phyloP scores from a whole-genome alignment of 2,329 filamentous ascomycete genomes.

The Macrophomina tecta region DNA sequence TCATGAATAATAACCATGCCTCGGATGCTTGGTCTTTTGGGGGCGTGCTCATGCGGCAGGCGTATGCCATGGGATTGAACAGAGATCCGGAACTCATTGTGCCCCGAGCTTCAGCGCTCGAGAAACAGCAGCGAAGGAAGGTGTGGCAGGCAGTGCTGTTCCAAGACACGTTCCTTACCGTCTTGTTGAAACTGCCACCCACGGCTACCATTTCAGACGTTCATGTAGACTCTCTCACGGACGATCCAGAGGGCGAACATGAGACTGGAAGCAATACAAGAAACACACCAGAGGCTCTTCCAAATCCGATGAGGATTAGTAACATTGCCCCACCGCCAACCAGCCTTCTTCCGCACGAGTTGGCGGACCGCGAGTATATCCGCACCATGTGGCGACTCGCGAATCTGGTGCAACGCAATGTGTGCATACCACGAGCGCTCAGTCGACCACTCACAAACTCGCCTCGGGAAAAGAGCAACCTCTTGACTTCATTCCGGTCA shows the following conservation, averaged over 20 bases:
- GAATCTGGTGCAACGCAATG: conserved; percentile 77
- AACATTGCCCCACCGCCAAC: conserved; percentile 51
- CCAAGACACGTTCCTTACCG: conserved; percentile 82
- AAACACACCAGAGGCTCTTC: conserved; percentile 14
- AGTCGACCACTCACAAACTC: conserved; percentile 74
- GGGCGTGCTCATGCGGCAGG: conserved; percentile 76
- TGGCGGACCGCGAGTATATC: conserved; percentile 61
- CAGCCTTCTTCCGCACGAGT: conserved; percentile 41
- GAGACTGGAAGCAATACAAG: conserved; percentile 62
- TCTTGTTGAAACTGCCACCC: conserved; percentile 77
- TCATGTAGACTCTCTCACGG: conserved; percentile 72
- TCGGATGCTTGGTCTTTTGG: conserved; percentile 84
- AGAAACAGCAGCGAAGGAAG: conserved; percentile 80
- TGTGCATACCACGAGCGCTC: conserved; percentile 76
- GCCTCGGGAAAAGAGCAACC: conserved; percentile 70
- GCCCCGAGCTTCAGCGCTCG: conserved; percentile 69
- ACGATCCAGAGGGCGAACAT: conserved; percentile 67
- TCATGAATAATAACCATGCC: conserved; percentile 86
- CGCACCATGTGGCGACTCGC: conserved; percentile 79
- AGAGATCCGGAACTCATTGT: conserved; percentile 76
- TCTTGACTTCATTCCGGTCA: conserved; percentile 72
- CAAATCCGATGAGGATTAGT: conserved; percentile 59
- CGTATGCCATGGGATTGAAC: conserved; percentile 82
- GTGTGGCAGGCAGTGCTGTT: conserved; percentile 82
- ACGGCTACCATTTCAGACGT: conserved; percentile 82